Conservation (phyloP, 139 green algal genomes). For the Chlamydomonas schloesseri region DNA sequence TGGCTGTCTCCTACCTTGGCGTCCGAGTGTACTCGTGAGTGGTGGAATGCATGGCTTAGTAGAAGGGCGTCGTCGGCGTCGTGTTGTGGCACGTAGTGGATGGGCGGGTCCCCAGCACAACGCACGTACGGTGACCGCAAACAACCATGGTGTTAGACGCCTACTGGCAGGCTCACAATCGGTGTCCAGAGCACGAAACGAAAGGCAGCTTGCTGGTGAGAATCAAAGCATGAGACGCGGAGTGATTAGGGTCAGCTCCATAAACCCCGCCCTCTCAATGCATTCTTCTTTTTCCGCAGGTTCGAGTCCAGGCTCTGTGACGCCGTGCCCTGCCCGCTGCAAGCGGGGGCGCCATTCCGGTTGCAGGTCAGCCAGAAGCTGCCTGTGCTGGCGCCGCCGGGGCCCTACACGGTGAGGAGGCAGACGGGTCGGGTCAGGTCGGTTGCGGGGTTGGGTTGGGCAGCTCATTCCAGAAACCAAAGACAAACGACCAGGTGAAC, state of each 20-base stretch:
- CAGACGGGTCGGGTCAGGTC: too few relatives aligned
- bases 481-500: too few relatives aligned
- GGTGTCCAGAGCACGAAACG: not conserved
- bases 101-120: not conserved
- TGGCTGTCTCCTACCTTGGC: slow-evolving; percentile 11
- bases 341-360: not conserved
- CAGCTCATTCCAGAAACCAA: not conserved
- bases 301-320: slow-evolving; percentile 29
- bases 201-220: too few relatives aligned
- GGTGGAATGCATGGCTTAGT: not conserved
- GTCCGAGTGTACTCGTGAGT: slow-evolving; percentile 33
- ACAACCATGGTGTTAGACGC: too few relatives aligned
- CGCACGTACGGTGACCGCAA: too few relatives aligned
- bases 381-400: slow-evolving; percentile 29
- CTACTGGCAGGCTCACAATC: not conserved
- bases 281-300: not conserved
- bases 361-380: slow-evolving; percentile 33
- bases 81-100: not conserved
- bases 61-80: not conserved
- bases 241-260: too few relatives aligned
- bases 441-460: too few relatives aligned
- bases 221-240: too few relatives aligned
- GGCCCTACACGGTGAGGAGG: not conserved
- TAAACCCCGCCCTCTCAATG: not conserved
- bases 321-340: slow-evolving; percentile 14